A percentile compares a stretch with the other conserved stretches of the same genome.
phyloP scores from a whole-genome alignment of 2,329 filamentous ascomycete genomes.

The Microdochium paspali region DNA sequence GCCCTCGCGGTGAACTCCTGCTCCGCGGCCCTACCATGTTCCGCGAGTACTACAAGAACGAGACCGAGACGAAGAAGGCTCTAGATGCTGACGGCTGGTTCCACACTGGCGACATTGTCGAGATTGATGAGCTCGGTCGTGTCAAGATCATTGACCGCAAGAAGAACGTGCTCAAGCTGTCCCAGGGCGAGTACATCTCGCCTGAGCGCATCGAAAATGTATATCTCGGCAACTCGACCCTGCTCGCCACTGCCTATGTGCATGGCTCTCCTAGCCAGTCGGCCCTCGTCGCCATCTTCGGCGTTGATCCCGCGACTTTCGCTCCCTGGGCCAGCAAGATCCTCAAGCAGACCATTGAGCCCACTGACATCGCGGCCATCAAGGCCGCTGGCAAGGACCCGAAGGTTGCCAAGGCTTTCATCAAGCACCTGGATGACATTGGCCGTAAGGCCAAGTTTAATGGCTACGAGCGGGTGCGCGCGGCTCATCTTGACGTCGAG shows the following conservation, averaged over 20 bases:
- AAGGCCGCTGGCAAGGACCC: slow-evolving; percentile 57
- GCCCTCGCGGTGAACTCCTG: slow-evolving; percentile 83
- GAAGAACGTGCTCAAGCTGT: slow-evolving; percentile 98
- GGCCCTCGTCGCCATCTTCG: slow-evolving; percentile 77
- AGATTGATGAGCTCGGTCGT: slow-evolving; percentile 75
- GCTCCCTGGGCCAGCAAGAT: slow-evolving; percentile 71
- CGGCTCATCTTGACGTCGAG: slow-evolving; percentile 67
- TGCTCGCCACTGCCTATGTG: slow-evolving; percentile 74
- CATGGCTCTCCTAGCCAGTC: slow-evolving; percentile 83
- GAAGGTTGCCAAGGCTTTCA: slow-evolving; percentile 63
- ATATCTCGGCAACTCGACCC: slow-evolving; percentile 70
- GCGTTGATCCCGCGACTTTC: slow-evolving; percentile 77
- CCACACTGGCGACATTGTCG: slow-evolving; percentile 85
- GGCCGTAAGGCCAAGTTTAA: slow-evolving; percentile 83
- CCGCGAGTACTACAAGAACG: slow-evolving; percentile 81
- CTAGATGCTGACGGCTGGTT: slow-evolving; percentile 92
- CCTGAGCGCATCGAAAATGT: slow-evolving; percentile 96
- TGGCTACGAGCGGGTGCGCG: slow-evolving; percentile 76
- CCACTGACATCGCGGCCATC: slow-evolving; percentile 58
- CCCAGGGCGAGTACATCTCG: slow-evolving; percentile 96
- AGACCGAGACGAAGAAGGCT: slow-evolving; percentile 74
- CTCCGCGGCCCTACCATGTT: slow-evolving; percentile 75
- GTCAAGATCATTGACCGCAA: slow-evolving; percentile 91
- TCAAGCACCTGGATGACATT: slow-evolving; percentile 70
- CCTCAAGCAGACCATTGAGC: slow-evolving; percentile 55